Evolutionary conservation across 2,329 filamentous ascomycete genomes (phyloP), one percentile per base, ranked within the genome.

Genomic region (Xylariaceae sp.): DNA sequence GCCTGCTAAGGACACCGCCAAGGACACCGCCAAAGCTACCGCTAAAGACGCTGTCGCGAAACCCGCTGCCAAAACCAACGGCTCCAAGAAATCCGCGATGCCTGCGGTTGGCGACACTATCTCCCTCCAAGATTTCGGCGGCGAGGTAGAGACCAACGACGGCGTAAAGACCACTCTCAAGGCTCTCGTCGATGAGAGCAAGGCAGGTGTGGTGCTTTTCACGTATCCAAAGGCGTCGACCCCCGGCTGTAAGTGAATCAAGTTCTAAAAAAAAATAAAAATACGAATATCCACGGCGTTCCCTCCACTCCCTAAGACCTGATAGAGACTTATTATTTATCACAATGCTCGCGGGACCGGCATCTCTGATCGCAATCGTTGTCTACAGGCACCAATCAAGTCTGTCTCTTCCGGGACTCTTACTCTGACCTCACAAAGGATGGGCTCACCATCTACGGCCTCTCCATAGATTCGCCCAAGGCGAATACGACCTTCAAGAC

Each of bases 141-240:
- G 82, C 60, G 85, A 94, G 68, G 75, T 99, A 60, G 84, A 94
- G 76, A 94, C 87, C 59, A 85, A 97, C 62, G 89, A 95, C 60
- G 91, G 91, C 65, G 76, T 79, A 51, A 88, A 87, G 74, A 91
- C 87, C 4, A 90, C 84, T 1, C 76, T 99, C 56, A 87, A 89
- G 74, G 78, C 84, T 64, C 83, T 99, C 29, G 80, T 96, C 47
- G 86, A 90, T 50, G 81, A 87, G 68, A 95, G 91, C 80, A 85
- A 89, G 74, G 79, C 81, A 37, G 94, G 92, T 30, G 87, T 97
- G 43, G 89, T 96, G 35, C 76, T 97, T 32, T 96, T 99, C 72
- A 96, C 91, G 34, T 97, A 97, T 69, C 94, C 94, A 56, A 95
- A 88, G 74, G 94, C 94, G 9, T 94, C 88, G 31, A 99, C 94